phyloP scores from a whole-genome alignment of 2,329 filamentous ascomycete species.

The Colletotrichum sp. region DNA sequence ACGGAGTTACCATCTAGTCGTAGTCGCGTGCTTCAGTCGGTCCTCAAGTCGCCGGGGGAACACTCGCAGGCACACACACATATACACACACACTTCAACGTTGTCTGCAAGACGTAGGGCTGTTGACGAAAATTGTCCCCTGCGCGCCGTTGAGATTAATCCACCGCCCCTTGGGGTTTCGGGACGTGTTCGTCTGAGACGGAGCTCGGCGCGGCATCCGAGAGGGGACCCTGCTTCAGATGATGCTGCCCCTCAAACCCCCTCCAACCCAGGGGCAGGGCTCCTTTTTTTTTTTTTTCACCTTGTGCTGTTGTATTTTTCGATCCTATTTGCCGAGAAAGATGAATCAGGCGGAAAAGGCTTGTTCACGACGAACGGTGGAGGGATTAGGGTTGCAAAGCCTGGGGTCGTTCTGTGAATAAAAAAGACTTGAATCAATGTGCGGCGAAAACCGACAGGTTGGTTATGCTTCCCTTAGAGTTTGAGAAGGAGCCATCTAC shows the following conservation, averaged over 20 bases:
- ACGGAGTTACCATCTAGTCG: neutral
- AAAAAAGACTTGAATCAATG: neutral
- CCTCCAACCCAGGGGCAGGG: neutral
- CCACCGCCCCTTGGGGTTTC: neutral
- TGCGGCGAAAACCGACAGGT: neutral
- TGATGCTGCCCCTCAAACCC: neutral
- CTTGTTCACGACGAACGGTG: neutral
- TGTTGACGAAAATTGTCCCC: neutral
- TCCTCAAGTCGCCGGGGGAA: neutral
- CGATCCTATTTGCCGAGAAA: neutral
- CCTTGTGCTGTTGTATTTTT: neutral
- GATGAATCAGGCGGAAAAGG: neutral
- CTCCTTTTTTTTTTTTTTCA: neutral
- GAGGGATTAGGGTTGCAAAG: neutral
- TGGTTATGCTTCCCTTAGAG: neutral
- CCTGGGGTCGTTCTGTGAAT: neutral
- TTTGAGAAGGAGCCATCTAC: neutral
- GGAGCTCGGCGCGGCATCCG: neutral
- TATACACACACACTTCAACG: neutral
- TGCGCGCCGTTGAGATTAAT: neutral
- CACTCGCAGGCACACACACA: neutral
- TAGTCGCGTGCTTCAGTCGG: neutral
- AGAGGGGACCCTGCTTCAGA: neutral
- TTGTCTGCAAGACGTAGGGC: neutral
- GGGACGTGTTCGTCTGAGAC: conserved; percentile 1